These are phyloP conservation scores for Micractinium conductrix DNA, from an alignment of 139 green algal genomes.

Conservation along the genomic window DNA sequence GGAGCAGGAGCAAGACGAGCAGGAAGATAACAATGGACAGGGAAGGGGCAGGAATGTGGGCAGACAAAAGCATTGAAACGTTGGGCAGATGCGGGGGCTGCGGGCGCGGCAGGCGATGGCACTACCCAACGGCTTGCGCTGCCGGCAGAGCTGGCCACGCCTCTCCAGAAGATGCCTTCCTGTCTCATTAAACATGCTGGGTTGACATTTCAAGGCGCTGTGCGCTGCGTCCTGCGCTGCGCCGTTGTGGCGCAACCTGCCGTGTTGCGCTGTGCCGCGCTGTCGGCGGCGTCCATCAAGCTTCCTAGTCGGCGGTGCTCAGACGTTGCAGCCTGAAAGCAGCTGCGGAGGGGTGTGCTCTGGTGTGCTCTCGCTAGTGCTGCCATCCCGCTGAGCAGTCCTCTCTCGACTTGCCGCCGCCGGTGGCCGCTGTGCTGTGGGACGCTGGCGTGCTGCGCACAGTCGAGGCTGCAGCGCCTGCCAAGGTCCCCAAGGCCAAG, in stretches of 20 bases:
- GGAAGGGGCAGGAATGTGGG: background rate
- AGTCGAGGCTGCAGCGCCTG: background rate
- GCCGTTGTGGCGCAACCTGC: too few relatives aligned
- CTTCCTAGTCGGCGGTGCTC: too few relatives aligned
- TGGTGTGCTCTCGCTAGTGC: background rate
- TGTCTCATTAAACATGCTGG: too few relatives aligned
- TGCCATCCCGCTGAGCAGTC: too few relatives aligned
- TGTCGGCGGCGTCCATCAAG: too few relatives aligned
- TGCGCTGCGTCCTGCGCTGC: too few relatives aligned
- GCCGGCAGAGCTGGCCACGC: background rate
- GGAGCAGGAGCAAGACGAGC: background rate
- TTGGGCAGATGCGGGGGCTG: constrained; percentile 32
- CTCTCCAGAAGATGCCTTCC: constrained; percentile 8
- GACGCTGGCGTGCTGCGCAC: constrained; percentile 5
- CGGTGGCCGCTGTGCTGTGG: constrained; percentile 7
- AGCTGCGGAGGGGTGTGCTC: too few relatives aligned
- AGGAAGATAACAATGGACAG: background rate
- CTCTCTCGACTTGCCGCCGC: constrained; percentile 1
- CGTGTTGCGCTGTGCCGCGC: too few relatives aligned
- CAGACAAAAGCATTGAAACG: too few relatives aligned
- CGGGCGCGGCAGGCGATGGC: background rate
- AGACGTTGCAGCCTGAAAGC: too few relatives aligned
- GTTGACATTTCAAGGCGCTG: too few relatives aligned
- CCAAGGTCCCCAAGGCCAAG: too few relatives aligned
- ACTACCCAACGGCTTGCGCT: background rate